Base-by-base conservation (phyloP, 768 basidiomycete genomes). In the Coprinellus micaceus region DNA sequence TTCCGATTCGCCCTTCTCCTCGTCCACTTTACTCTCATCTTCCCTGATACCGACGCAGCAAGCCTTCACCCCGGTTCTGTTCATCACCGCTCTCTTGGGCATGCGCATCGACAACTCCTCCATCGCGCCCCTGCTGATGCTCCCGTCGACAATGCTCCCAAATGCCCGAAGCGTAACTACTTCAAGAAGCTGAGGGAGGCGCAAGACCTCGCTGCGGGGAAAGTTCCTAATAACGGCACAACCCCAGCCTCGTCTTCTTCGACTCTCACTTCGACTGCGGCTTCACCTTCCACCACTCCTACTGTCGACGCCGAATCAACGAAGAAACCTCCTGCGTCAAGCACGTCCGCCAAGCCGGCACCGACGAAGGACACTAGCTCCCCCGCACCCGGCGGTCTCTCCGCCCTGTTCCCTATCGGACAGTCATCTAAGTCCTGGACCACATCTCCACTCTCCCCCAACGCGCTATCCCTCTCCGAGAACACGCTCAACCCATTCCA, bases 391-490 rank as follows among this genome's bases (percentile, higher is more conserved):
- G 45, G 55, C 28, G 52, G 46, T 17, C 61, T 74, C 13, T 57
- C 58, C 45, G 65, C 67, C 15, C 71, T 81, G 43, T 79, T 79
- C 67, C 79, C 80, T 15, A 67, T 75, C 37, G 43, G 61, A 24
- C 64, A 64, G 33, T 65, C 59, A 30, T 60, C 61, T 56, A 63
- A 67, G 41, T 76, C 77, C 7, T 82, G 80, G 80, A 73, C 79
- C 19, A 81, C 80, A 3, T 73, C 74, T 3, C 63, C 74, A 12
- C 64, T 65, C 13, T 64, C 70, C 12, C 46, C 61, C 15, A 63
- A 67, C 17, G 58, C 75, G 5, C 66, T 78, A 22, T 58, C 74
- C 2, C 71, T 82, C 44, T 67, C 71, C n/a, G 79, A 81, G 60
- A 57, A 50, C 37, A 79, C 80, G 3, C 70, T 82, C 60, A 63